phyloP scores from a whole-genome alignment of 2,329 filamentous ascomycete genomes.

The Penicillium vulpinum region DNA sequence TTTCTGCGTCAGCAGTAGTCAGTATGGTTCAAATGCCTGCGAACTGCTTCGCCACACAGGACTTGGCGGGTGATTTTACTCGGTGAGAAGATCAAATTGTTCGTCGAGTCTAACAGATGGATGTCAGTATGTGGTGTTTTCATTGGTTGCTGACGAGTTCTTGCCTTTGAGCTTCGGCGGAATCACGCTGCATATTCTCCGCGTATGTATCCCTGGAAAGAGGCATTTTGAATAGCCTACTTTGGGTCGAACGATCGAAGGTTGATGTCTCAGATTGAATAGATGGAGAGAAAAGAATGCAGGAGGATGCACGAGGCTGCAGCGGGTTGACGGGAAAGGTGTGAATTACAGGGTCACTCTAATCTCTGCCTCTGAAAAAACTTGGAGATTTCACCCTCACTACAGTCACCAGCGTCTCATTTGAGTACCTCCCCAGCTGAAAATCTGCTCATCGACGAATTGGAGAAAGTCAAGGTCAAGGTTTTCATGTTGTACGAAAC shows the following conservation, averaged over 20 bases:
- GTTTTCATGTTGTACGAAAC: not conserved
- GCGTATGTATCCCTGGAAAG: constrained; percentile 1
- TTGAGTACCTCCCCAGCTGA: not conserved
- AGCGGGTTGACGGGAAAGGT: not conserved
- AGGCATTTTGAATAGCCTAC: not conserved
- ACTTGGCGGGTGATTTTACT: not conserved
- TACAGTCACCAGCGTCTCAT: not conserved
- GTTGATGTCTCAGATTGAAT: not conserved
- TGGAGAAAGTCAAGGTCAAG: not conserved
- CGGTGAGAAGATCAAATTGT: constrained; percentile 1
- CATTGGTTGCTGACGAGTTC: not conserved
- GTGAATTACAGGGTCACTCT: not conserved
- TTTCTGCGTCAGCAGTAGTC: constrained; percentile 1
- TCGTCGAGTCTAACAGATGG: not conserved
- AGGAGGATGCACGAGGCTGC: not conserved
- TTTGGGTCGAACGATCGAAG: not conserved
- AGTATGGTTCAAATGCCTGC: not conserved
- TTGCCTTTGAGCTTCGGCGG: constrained; percentile 7
- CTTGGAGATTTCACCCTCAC: not conserved
- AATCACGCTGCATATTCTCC: constrained; percentile 9
- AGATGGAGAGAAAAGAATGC: too few species aligned
- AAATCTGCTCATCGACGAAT: not conserved
- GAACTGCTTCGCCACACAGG: not conserved
- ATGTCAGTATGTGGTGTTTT: not conserved
- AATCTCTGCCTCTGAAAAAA: not conserved